Percentiles rank a stretch among this genome's conserved stretches.
Conservation (phyloP, 2,329 filamentous ascomycete species). For the Davidsoniella eucalypti region DNA sequence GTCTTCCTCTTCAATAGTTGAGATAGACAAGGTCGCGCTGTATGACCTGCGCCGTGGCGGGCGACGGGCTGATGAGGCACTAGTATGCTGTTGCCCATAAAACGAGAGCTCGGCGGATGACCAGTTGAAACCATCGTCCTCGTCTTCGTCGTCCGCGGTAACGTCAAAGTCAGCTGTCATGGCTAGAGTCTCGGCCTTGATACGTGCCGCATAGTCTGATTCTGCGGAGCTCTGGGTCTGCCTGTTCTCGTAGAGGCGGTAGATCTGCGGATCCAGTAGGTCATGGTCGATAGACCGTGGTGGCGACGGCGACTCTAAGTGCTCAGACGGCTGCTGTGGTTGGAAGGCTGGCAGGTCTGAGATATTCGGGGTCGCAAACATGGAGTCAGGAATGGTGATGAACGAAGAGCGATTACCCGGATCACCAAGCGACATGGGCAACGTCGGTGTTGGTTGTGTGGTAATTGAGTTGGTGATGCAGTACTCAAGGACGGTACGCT, state of each 20-base stretch:
- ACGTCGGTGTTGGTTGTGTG: conserved; percentile 8
- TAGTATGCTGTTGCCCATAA: background rate
- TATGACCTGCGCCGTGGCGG: conserved; percentile 4
- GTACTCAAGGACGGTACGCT: conserved; percentile 11
- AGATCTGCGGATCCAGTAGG: conserved; percentile 4
- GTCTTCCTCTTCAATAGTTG: conserved; percentile 12
- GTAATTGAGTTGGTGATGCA: conserved; percentile 9
- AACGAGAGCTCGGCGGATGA: background rate
- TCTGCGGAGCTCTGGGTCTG: conserved; percentile 2
- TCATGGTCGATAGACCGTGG: background rate
- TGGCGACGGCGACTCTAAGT: background rate
- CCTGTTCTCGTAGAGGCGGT: conserved; percentile 6
- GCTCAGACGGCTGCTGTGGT: too few species aligned
- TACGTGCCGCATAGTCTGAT: conserved; percentile 6
- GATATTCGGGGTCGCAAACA: conserved; percentile 6
- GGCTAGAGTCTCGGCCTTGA: conserved; percentile 10
- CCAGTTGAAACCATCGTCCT: background rate
- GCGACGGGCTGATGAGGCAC: background rate
- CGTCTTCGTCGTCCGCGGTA: background rate
- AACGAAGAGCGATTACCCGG: conserved; percentile 9
- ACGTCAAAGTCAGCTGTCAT: conserved; percentile 4
- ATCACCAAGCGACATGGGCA: conserved; percentile 12
- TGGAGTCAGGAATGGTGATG: conserved; percentile 10
- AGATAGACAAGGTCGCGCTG: conserved; percentile 8
- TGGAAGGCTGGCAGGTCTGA: background rate